These are phyloP conservation scores for Circinella umbellata DNA, from an alignment of 371 early-diverging fungal species.

Conservation along the genomic window DNA sequence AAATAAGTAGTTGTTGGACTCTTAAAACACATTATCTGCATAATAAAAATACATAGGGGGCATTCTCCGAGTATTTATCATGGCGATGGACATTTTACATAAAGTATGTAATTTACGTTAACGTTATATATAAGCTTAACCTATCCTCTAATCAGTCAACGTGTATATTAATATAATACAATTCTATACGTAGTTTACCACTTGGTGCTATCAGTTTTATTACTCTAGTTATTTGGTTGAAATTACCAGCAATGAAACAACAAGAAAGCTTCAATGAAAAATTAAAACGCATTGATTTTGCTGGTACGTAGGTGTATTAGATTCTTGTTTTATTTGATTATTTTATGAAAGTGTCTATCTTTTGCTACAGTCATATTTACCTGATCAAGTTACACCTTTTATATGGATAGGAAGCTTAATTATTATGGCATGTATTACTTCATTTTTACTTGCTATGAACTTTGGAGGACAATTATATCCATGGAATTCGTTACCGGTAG, in stretches of 20 bases:
- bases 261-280: not conserved
- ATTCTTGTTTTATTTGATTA: not conserved
- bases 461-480: not conserved
- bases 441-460: not conserved
- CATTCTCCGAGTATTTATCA: not conserved
- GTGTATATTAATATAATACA: too few species aligned
- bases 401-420: not conserved
- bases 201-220: not conserved
- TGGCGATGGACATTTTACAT: slow-evolving; percentile 4
- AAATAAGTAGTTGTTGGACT: too few species aligned
- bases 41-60: not conserved
- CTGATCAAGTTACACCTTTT: too few species aligned
- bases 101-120: not conserved
- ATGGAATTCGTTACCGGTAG: not conserved
- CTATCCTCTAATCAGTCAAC: too few species aligned
- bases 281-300: slow-evolving; percentile 5
- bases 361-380: not conserved
- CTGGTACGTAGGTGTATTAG: not conserved
- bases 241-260: not conserved
- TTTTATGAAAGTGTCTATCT: not conserved
- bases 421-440: not conserved
- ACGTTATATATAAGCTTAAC: not conserved
- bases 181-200: slow-evolving; percentile 1
- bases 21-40: too few species aligned
- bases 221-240: not conserved